These are phyloP conservation scores for Artomyces pyxidatus DNA, from an alignment of 768 basidiomycete genomes.

Conservation along the genomic window DNA sequence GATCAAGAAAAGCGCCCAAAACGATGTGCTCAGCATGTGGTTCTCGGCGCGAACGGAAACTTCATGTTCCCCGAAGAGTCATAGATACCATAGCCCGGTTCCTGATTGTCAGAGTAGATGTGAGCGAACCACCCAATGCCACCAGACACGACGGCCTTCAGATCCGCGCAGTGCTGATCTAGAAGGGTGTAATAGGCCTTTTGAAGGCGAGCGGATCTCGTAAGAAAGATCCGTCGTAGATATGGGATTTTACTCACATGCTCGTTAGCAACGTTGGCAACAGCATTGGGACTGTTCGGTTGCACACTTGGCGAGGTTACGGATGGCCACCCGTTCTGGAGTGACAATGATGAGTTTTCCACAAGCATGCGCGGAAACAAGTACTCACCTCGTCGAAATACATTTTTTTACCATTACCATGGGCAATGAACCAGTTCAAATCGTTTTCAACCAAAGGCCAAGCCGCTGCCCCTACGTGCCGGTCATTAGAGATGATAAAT, in stretches of 20 bases:
- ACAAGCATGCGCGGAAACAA: neutral
- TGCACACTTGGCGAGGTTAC: constrained; percentile 50
- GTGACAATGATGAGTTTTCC: neutral
- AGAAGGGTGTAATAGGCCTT: constrained; percentile 59
- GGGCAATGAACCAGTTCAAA: constrained; percentile 58
- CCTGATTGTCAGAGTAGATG: constrained; percentile 60
- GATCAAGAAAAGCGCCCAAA: neutral
- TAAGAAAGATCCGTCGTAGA: constrained; percentile 39
- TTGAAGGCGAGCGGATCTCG: constrained; percentile 32
- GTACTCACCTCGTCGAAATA: constrained; percentile 55
- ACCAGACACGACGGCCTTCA: constrained; percentile 52
- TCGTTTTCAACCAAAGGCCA: constrained; percentile 58
- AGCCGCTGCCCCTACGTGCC: constrained; percentile 38
- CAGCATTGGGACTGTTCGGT: constrained; percentile 54
- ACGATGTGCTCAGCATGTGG: constrained; percentile 31
- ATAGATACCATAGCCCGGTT: constrained; percentile 68
- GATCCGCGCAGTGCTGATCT: constrained; percentile 51
- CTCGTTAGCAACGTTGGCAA: constrained; percentile 57
- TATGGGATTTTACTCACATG: constrained; percentile 23
- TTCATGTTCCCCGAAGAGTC: constrained; percentile 39
- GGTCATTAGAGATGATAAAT: neutral
- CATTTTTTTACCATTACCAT: constrained; percentile 65
- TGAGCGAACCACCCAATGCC: constrained; percentile 81
- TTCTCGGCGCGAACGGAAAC: constrained; percentile 58
- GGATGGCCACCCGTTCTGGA: constrained; percentile 74